A percentile compares a stretch with the other conserved stretches of the same genome.
Conservation (phyloP, 1,284 basidiomycete species). For the Inonotus hispidus region DNA sequence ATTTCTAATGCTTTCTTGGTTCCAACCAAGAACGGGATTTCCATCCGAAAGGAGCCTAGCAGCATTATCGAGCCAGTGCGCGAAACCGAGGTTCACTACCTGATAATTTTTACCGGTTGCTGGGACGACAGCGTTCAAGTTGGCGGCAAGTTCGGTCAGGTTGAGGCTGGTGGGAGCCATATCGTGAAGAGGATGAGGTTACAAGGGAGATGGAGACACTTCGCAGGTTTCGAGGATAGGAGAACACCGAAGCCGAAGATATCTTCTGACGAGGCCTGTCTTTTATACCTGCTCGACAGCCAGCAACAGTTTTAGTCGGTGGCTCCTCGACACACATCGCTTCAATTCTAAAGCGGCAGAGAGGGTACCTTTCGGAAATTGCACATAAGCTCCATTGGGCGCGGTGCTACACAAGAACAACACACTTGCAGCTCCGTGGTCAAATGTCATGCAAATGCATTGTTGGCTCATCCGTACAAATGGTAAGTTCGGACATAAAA, state of each 20-base stretch:
- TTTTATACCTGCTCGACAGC: background rate
- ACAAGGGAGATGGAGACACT: background rate
- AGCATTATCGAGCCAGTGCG: constrained; percentile 12
- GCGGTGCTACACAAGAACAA: too few species aligned
- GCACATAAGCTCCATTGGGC: background rate
- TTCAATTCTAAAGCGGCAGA: background rate
- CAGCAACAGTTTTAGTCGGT: too few species aligned
- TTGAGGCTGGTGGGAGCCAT: background rate
- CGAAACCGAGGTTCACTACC: constrained; percentile 10
- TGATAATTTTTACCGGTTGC: constrained; percentile 10
- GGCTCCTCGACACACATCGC: too few species aligned
- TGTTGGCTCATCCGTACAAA: too few species aligned
- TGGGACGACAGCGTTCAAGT: constrained; percentile 6
- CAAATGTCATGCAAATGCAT: background rate
- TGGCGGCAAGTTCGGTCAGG: constrained; percentile 5
- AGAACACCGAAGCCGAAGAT: background rate
- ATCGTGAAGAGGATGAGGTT: background rate
- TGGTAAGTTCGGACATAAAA: background rate
- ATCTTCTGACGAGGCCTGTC: background rate
- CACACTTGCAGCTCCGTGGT: background rate
- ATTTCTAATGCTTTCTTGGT: background rate
- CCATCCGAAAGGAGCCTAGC: background rate
- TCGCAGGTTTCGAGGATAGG: background rate
- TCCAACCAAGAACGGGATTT: constrained; percentile 11
- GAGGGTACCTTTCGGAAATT: background rate